Base-by-base conservation (phyloP, 257 asterid genomes). In the Ilex aquifolium region DNA sequence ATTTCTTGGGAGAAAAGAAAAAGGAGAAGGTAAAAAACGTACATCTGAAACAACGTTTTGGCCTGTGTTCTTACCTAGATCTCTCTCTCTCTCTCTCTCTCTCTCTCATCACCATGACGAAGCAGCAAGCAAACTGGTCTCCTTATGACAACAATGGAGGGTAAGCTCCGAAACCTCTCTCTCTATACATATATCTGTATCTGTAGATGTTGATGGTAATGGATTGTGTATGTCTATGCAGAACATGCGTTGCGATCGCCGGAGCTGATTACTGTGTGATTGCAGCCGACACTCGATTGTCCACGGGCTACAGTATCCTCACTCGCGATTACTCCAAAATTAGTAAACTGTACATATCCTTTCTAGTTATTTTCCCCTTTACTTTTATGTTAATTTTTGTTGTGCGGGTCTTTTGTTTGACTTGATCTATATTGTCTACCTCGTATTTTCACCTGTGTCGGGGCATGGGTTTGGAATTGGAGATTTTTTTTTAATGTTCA, bases 141-240 rank as follows among this genome's bases (percentile, higher is more conserved):
- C 98, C 98, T 11, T 88, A 91, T 61, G 98, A 91, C 85, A 88
- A 91, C 83, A 91, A 91, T 81, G 98, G 96, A 72, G 98, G 98
- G 98, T 91, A 72, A 61, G 53, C 75, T 46, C 71, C 59, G 1
- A 57, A 74, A 63, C 74, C 72, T 48, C 14, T 44, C 4, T 7
- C n/a, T 9, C 2, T 10, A 53, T 54, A 12, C 31, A 4, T 54
- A 31, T 44, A 62, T 16, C 6, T 31, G 61, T 32, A 54, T 3
- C 1, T 50, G 59, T 56, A 56, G 17, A 62, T 70, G 14, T 36
- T 10, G 49, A 29, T 31, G 50, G 50, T 39, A 29, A 44, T 61
- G 62, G 10, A 49, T 66, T 13, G 61, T 49, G 15, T 64, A 52
- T 44, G 46, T 59, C 55, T 50, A 40, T 69, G 82, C 81, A 91